A percentile compares a stretch with the other conserved stretches of the same genome.
phyloP scores from a whole-genome alignment of 257 asterid species.

The Oldenlandia corymbosa region DNA sequence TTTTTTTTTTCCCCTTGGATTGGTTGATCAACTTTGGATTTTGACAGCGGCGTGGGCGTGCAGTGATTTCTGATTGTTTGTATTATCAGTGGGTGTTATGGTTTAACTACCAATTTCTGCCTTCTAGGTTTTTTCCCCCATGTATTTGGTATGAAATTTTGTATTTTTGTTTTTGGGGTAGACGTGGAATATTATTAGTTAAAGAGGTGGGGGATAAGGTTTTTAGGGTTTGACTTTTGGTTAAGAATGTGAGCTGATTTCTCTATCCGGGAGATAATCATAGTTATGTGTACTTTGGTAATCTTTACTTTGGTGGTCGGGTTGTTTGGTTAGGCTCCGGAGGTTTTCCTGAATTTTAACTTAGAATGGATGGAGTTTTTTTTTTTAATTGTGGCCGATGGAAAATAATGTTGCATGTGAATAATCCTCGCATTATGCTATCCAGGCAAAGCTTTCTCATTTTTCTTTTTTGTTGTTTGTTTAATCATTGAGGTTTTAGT shows the following conservation, averaged over 20 bases:
- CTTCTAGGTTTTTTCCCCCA: background rate
- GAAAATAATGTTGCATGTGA: constrained; percentile 3
- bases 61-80: constrained; percentile 12
- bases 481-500: background rate
- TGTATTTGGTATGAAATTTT: background rate
- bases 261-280: background rate
- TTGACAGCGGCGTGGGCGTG: constrained; percentile 10
- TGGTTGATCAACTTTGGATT: constrained; percentile 20
- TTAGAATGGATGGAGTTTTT: too few species aligned
- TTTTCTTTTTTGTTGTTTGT: background rate
- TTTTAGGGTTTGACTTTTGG: constrained; percentile 39
- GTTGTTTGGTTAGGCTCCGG: background rate
- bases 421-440: background rate
- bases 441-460: background rate
- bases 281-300: background rate
- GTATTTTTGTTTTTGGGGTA: background rate
- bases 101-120: background rate
- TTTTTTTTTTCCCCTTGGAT: too few species aligned
- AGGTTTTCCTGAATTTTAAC: background rate
- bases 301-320: background rate
- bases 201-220: constrained; percentile 8
- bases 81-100: background rate
- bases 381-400: background rate
- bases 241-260: constrained; percentile 22
- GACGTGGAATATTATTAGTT: background rate